Percentiles rank a stretch among this genome's conserved stretches.
These are phyloP conservation scores for Aureobasidium sp. DNA, from an alignment of 2,329 filamentous ascomycete species.

Conservation along the genomic window DNA sequence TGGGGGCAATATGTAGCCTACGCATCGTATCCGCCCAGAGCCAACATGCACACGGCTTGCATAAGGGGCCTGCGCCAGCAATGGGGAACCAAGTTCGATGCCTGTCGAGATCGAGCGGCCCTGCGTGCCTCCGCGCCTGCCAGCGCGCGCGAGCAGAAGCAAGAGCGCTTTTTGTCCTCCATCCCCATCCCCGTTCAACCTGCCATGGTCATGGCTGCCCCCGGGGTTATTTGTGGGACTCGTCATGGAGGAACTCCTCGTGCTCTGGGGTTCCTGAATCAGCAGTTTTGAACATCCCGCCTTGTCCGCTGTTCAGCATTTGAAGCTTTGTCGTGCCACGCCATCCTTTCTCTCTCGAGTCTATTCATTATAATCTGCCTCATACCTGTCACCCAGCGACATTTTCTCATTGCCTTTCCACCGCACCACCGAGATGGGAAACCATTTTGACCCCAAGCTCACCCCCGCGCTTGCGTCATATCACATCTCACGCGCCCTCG, in stretches of 20 bases:
- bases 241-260: not conserved
- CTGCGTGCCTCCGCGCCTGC: not conserved
- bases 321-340: not conserved
- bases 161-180: not conserved
- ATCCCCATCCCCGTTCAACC: not conserved
- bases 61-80: slow-evolving; percentile 7
- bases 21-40: not conserved
- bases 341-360: not conserved
- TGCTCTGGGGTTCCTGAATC: not conserved
- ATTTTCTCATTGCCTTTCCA: not conserved
- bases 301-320: not conserved
- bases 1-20: not conserved
- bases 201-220: not conserved
- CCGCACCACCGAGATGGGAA: not conserved
- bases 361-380: not conserved
- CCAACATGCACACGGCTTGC: slow-evolving; percentile 1
- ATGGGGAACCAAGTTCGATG: not conserved
- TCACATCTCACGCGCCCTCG: slow-evolving; percentile 7
- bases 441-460: not conserved
- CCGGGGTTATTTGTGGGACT: not conserved
- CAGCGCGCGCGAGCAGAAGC: not conserved
- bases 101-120: not conserved
- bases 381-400: not conserved
- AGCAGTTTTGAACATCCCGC: not conserved
- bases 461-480: slow-evolving; percentile 8